These are phyloP conservation scores for Panaeolus papilionaceus DNA, from an alignment of 768 basidiomycete species.

Conservation along the genomic window DNA sequence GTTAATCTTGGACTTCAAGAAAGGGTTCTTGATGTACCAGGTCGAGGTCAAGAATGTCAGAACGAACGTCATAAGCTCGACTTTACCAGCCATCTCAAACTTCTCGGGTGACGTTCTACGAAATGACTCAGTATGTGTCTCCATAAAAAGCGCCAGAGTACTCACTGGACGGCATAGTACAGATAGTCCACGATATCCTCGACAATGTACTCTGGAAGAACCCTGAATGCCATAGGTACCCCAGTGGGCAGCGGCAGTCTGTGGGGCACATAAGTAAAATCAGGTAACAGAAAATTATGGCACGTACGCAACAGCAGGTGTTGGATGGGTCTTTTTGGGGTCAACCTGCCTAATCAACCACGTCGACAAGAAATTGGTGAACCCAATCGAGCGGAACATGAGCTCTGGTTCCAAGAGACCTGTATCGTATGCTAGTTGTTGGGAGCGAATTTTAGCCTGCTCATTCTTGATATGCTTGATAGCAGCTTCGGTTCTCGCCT, in stretches of 20 bases:
- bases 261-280: constrained; percentile 3
- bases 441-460: constrained; percentile 70
- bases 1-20: constrained; percentile 95
- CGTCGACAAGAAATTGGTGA: constrained; percentile 89
- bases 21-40: constrained; percentile 99
- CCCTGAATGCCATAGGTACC: constrained; percentile 83
- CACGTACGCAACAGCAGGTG: constrained; percentile 67
- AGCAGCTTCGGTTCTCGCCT: constrained; percentile 78
- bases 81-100: constrained; percentile 84
- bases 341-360: constrained; percentile 95
- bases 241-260: constrained; percentile 88
- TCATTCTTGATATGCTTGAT: constrained; percentile 83
- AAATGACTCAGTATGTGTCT: neutral
- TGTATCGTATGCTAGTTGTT: constrained; percentile 81
- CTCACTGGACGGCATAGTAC: constrained; percentile 82
- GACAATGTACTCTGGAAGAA: constrained; percentile 91
- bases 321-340: constrained; percentile 79
- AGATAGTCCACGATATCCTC: constrained; percentile 94
- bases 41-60: constrained; percentile 93
- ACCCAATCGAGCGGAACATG: constrained; percentile 77
- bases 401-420: constrained; percentile 90
- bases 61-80: constrained; percentile 84
- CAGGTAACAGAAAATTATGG: neutral
- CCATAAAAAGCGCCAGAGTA: constrained; percentile 9
- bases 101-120: constrained; percentile 75